Evolutionary conservation across 1,284 basidiomycete genomes (phyloP).

Genomic region (Ceratobasidium sp.): DNA sequence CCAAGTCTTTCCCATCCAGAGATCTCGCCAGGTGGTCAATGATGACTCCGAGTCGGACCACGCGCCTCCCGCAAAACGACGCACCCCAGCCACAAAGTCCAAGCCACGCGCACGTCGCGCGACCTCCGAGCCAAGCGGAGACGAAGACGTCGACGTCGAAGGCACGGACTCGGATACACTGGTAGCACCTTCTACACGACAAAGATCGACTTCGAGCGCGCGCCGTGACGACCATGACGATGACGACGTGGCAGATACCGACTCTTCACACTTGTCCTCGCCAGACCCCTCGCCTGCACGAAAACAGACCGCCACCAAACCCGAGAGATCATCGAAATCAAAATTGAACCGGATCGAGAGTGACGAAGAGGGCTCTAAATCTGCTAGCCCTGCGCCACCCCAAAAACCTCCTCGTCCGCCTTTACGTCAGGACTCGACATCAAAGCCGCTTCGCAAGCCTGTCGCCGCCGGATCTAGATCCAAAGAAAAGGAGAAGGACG

Average conservation of each 20-base stretch:
- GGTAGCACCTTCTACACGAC: background rate
- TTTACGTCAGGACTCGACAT: constrained; percentile 1
- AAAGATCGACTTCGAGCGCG: background rate
- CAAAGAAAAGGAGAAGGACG: constrained; percentile 12
- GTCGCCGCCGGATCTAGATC: background rate
- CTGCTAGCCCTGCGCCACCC: background rate
- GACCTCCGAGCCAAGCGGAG: background rate
- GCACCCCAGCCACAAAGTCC: background rate
- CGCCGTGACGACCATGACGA: constrained; percentile 9
- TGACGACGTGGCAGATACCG: constrained; percentile 8
- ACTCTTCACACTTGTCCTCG: background rate
- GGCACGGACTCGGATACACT: constrained; percentile 4
- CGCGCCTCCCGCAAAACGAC: constrained; percentile 18
- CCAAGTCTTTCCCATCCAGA: background rate
- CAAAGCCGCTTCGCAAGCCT: constrained; percentile 29
- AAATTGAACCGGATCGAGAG: constrained; percentile 18
- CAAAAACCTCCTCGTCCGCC: constrained; percentile 17
- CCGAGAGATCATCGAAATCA: background rate
- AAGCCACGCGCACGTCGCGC: background rate
- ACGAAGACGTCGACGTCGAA: constrained; percentile 24
- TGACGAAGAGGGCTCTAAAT: constrained; percentile 3
- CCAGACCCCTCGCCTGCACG: background rate
- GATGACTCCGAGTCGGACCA: constrained; percentile 20
- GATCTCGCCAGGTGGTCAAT: constrained; percentile 15
- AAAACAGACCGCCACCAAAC: background rate